Conservation (phyloP, 768 basidiomycete genomes). For the Lactifluus volemus region DNA sequence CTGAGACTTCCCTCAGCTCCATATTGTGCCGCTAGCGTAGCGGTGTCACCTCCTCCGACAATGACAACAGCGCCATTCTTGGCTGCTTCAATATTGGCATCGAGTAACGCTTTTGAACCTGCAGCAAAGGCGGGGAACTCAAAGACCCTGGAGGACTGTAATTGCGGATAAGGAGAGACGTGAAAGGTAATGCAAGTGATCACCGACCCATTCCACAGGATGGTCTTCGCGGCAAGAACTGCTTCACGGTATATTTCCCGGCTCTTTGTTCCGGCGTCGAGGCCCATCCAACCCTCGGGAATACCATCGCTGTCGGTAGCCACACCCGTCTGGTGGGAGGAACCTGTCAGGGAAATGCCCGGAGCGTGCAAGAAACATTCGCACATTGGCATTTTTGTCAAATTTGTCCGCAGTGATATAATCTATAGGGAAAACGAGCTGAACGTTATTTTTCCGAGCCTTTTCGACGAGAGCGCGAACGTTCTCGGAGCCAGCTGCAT, state of each 20-base stretch:
- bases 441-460: slow-evolving; percentile 85
- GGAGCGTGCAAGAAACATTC: slow-evolving; percentile 16
- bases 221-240: slow-evolving; percentile 85
- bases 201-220: slow-evolving; percentile 89
- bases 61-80: slow-evolving; percentile 84
- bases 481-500: slow-evolving; percentile 80
- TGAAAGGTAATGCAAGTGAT: not conserved
- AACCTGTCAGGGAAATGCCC: not conserved
- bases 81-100: slow-evolving; percentile 82
- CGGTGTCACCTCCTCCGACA: slow-evolving; percentile 92
- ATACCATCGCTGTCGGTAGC: slow-evolving; percentile 85
- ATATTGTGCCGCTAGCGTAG: slow-evolving; percentile 89
- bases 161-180: not conserved
- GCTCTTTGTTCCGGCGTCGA: slow-evolving; percentile 85
- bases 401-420: slow-evolving; percentile 94
- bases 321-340: slow-evolving; percentile 42
- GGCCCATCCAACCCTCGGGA: slow-evolving; percentile 89
- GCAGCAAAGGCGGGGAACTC: slow-evolving; percentile 88
- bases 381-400: slow-evolving; percentile 78
- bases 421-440: slow-evolving; percentile 93
- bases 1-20: slow-evolving; percentile 80
- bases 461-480: slow-evolving; percentile 79
- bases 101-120: slow-evolving; percentile 77
- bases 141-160: slow-evolving; percentile 93
- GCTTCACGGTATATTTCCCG: slow-evolving; percentile 69